phyloP scores from a whole-genome alignment of 768 basidiomycete species.

The Botryobasidium botryosum region DNA sequence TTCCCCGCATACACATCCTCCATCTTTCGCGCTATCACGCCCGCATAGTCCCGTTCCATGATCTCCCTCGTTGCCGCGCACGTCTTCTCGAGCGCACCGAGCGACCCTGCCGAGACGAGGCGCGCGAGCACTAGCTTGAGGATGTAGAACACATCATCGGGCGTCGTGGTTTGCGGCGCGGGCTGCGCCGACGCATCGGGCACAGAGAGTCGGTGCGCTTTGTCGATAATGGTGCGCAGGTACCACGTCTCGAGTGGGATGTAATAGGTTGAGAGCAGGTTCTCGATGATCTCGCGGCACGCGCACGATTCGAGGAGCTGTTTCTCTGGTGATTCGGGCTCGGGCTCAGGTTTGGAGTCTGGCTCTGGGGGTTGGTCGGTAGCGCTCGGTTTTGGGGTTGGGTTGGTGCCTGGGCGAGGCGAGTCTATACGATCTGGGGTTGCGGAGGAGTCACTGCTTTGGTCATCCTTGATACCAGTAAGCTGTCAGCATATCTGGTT shows the following conservation, averaged over 20 bases:
- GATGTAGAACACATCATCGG: conserved; percentile 94
- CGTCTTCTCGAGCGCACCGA: conserved; percentile 38
- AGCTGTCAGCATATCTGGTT: not conserved
- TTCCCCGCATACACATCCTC: conserved; percentile 56
- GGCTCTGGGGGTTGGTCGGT: not conserved
- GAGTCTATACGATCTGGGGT: not conserved
- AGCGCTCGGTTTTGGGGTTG: not conserved
- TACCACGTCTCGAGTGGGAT: conserved; percentile 89
- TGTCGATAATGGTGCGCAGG: conserved; percentile 67
- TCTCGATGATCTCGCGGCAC: conserved; percentile 36
- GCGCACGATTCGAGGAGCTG: conserved; percentile 15
- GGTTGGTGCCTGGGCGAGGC: not conserved
- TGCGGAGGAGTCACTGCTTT: not conserved
- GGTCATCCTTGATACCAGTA: not conserved
- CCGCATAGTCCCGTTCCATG: conserved; percentile 70
- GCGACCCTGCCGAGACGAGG: conserved; percentile 59
- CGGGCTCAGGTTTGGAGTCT: not conserved
- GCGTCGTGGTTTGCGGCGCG: conserved; percentile 46
- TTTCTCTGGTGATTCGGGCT: conserved; percentile 8
- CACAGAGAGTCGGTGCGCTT: conserved; percentile 75
- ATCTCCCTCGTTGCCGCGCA: conserved; percentile 48
- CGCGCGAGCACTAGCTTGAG: conserved; percentile 70
- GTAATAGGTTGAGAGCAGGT: conserved; percentile 58
- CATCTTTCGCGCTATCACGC: conserved; percentile 65
- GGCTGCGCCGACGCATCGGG: conserved; percentile 49